Evolutionary conservation across 345 rosid species (phyloP), one percentile per base, ranked within the genome.

Genomic region (Erysimum cheiranthoides): DNA sequence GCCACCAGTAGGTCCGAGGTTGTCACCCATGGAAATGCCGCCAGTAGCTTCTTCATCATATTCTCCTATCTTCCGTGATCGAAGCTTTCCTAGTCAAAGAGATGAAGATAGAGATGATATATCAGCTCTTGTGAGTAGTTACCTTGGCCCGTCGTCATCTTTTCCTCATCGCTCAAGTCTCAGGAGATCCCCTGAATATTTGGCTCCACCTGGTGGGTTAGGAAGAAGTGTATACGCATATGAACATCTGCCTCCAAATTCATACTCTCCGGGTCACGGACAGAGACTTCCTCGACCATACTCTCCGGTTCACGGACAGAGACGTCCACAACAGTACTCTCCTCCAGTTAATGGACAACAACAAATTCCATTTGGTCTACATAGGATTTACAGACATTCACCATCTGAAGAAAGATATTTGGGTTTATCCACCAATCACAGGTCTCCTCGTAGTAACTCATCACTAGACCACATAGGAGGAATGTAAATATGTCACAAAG

Each of bases 371-470:
- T 13, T 11, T 3, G 77, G 73, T 62, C 62, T 76, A 70, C 78
- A 62, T 72, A 70, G 74, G 7, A 43, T 70, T 30, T 76, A 74
- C 52, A 68, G 80, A 58, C 71, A 73, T 38, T 79, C 89, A 61
- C 51, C 78, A 61, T 80, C 85, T 31, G 30, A 68, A 49, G 89
- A 86, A 65, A 77, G 86, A 21, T 86, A 83, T 80, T 73, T 63
- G 6, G 86, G 84, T 83, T 71, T 82, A 66, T 75, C 64, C 11
- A 76, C 64, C 11, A 76, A 79, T 49, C 57, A 50, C 69, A 74
- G 50, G 49, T 76, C 64, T 30, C 46, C 70, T 61, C 58, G 32
- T 10, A 38, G 49, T 62, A 30, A 43, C 59, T 53, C 57, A 56
- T 61, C 72, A 63, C 59, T 30, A 14, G 76, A 65, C 68, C 32